A percentile compares a stretch with the other conserved stretches of the same genome.
Conservation (phyloP, 2,329 filamentous ascomycete genomes). For the Aspergillus neoniger region DNA sequence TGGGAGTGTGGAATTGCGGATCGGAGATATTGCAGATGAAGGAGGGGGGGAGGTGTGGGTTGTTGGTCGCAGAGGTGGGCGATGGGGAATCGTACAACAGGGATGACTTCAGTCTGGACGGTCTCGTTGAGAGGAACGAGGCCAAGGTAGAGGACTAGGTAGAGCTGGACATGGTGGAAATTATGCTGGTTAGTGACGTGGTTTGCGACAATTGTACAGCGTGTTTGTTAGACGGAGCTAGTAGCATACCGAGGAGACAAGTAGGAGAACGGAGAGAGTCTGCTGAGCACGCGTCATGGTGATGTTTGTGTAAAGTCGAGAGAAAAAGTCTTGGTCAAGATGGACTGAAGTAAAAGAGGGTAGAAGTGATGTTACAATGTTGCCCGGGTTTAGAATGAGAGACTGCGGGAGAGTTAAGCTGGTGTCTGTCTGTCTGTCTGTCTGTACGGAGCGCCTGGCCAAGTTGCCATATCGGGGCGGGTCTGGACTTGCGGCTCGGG, state of each 20-base stretch:
- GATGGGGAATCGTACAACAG: constrained; percentile 66
- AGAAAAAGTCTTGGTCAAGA: neutral
- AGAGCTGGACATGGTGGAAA: constrained; percentile 63
- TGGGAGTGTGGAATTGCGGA: too few relatives aligned
- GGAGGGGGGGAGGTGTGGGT: too few relatives aligned
- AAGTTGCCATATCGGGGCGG: neutral
- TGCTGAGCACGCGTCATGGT: constrained; percentile 94
- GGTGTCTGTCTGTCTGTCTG: constrained; percentile 1
- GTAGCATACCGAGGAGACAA: constrained; percentile 79
- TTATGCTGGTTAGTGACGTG: constrained; percentile 14
- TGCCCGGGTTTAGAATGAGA: neutral
- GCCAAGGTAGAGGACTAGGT: constrained; percentile 81
- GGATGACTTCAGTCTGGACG: constrained; percentile 82
- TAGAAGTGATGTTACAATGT: neutral
- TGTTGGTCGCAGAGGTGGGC: constrained; percentile 9
- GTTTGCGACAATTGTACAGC: neutral
- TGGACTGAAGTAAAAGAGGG: neutral
- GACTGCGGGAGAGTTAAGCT: neutral
- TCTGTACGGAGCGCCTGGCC: neutral
- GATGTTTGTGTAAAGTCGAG: constrained; percentile 17
- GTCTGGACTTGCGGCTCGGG: neutral
- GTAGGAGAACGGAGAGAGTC: constrained; percentile 81
- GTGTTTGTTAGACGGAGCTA: neutral
- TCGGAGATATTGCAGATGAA: too few relatives aligned
- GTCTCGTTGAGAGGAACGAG: constrained; percentile 76